Conservation (phyloP, 2,329 filamentous ascomycete genomes). For the Colletotrichum siamense region DNA sequence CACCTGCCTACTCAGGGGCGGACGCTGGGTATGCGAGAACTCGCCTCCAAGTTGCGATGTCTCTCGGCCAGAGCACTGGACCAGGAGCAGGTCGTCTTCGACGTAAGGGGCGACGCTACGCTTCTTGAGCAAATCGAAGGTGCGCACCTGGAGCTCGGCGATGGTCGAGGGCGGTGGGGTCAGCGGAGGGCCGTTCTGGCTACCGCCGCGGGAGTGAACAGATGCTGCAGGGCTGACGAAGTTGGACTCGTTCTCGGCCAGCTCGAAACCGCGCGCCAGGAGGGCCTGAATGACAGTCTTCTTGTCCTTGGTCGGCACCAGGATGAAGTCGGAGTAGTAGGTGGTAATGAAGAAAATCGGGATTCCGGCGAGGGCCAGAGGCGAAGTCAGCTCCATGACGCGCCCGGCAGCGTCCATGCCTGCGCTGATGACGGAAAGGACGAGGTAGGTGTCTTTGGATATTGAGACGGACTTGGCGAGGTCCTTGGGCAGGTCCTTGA, state of each 20-base stretch:
- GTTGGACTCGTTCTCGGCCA: slow-evolving; percentile 73
- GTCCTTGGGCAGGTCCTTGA: slow-evolving; percentile 65
- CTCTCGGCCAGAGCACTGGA: slow-evolving; percentile 79
- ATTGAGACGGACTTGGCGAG: slow-evolving; percentile 67
- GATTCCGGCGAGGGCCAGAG: slow-evolving; percentile 88
- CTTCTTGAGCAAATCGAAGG: slow-evolving; percentile 82
- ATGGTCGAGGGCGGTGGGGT: slow-evolving; percentile 81
- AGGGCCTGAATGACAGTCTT: slow-evolving; percentile 78
- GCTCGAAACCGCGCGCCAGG: slow-evolving; percentile 81
- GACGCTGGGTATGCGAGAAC: slow-evolving; percentile 36
- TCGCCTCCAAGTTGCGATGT: slow-evolving; percentile 42
- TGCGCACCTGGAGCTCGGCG: slow-evolving; percentile 80
- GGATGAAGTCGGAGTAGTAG: slow-evolving; percentile 96
- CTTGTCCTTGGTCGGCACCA: slow-evolving; percentile 80
- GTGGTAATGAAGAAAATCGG: slow-evolving; percentile 99
- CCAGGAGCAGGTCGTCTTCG: slow-evolving; percentile 70
- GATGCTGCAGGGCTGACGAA: slow-evolving; percentile 64
- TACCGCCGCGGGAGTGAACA: slow-evolving; percentile 34
- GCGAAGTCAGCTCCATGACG: slow-evolving; percentile 89
- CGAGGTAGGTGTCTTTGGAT: slow-evolving; percentile 82
- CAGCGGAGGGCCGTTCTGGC: slow-evolving; percentile 56
- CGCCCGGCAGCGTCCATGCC: slow-evolving; percentile 90
- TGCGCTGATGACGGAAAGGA: slow-evolving; percentile 88
- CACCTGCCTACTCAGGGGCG: slow-evolving; percentile 39
- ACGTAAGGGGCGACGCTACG: slow-evolving; percentile 77